These are phyloP conservation scores for Aspergillus diversus DNA, from an alignment of 495 filamentous ascomycete species.

Conservation along the genomic window DNA sequence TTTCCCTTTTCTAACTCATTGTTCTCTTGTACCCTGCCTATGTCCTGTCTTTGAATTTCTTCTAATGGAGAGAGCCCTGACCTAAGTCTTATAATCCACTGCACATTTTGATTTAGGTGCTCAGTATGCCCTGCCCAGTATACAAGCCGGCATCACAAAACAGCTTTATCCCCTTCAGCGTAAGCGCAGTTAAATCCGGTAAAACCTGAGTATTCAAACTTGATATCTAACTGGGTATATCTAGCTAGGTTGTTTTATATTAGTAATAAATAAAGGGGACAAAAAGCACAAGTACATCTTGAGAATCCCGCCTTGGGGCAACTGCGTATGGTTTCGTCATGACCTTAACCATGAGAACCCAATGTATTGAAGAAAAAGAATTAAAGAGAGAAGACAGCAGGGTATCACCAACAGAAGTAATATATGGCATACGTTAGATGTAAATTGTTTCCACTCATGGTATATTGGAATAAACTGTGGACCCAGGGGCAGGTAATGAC, in stretches of 20 bases:
- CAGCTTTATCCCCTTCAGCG: too few species aligned
- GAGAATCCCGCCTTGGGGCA: not conserved
- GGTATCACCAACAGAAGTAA: too few species aligned
- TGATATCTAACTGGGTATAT: not conserved
- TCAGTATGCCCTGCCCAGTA: too few species aligned
- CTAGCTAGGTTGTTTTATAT: not conserved
- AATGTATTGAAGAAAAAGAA: too few species aligned
- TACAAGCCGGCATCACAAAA: too few species aligned
- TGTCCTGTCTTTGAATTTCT: not conserved
- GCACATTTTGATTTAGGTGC: too few species aligned
- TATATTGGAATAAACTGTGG: not conserved
- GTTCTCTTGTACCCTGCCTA: not conserved
- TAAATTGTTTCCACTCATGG: not conserved
- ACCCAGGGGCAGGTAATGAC: not conserved
- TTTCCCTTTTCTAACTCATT: conserved; percentile 12
- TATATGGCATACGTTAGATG: too few species aligned
- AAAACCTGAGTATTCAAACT: not conserved
- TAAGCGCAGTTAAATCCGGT: not conserved
- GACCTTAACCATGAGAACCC: not conserved
- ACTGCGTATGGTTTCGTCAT: not conserved
- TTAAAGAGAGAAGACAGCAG: too few species aligned
- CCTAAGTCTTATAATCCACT: not conserved
- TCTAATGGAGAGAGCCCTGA: not conserved
- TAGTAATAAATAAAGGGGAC: too few species aligned
- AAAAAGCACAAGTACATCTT: not conserved